Evolutionary conservation across 163 green algal species (phyloP).

Genomic region (Scenedesmus sp.): DNA sequence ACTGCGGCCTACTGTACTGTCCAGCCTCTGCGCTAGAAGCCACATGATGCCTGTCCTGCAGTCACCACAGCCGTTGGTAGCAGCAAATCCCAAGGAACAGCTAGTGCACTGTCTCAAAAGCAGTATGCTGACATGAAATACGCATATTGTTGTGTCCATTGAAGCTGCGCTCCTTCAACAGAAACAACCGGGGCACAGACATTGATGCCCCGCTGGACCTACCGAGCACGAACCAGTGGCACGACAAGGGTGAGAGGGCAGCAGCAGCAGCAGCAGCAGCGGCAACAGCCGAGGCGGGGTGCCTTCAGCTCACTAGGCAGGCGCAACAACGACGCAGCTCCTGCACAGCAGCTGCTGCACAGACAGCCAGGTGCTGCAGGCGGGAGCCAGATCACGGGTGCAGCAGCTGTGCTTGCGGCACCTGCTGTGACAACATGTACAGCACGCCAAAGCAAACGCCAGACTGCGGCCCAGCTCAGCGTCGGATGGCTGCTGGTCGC

Average conservation of each 20-base stretch:
- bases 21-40: background rate
- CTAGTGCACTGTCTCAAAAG: background rate
- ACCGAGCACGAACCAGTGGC: slow-evolving; percentile 70
- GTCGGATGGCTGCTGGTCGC: background rate
- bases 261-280: background rate
- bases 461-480: background rate
- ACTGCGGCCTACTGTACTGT: background rate
- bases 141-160: background rate
- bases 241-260: slow-evolving; percentile 58
- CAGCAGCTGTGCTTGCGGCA: background rate
- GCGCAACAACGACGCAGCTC: background rate
- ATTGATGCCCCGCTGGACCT: slow-evolving; percentile 76
- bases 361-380: background rate
- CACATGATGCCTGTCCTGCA: background rate
- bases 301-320: background rate
- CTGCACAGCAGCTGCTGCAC: background rate
- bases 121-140: background rate
- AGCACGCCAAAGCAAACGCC: background rate
- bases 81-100: background rate
- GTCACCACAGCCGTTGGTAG: background rate
- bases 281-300: background rate
- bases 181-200: slow-evolving; percentile 56
- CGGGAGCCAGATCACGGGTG: background rate
- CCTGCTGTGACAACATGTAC: background rate
- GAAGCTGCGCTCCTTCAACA: slow-evolving; percentile 66